Evolutionary conservation across 1,139 yeast genomes (phyloP), one percentile per base, ranked within the genome.

Genomic region (Nadsonia commutata): DNA sequence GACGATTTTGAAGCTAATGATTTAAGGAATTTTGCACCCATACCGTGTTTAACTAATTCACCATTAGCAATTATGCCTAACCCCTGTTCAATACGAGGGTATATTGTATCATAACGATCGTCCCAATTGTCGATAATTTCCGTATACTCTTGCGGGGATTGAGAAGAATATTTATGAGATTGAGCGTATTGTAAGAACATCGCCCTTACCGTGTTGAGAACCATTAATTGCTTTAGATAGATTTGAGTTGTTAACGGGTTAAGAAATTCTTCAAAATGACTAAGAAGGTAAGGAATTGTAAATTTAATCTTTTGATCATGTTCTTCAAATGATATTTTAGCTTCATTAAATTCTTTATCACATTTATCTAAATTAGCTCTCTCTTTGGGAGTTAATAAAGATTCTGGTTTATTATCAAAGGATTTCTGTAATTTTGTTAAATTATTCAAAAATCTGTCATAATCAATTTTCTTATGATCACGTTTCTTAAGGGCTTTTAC

Each of bases 221-320:
- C 50, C 23, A 51, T 46, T 36, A 56, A 48, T 44, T 61, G 57
- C 4, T 58, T 53, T 43, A 57, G 47, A 39, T 56, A 60, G 31
- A 63, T 45, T 37, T 53, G 52, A 19, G 64, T 45, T 1, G 65
- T 53, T 40, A 63, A 50, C 4, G 60, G 72, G 42, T 61, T 59
- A 16, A 75, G 59, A 49, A 74, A 74, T 54, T 76, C 80, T 31
- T 75, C 75, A 45, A 75, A 56, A 37, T 67, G 62, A 6, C 64
- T 56, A 42, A 72, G 56, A 3, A 70, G 60, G 46, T 68, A 71
- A 2, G 81, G 81, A 19, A 75, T 59, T 2, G 64, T 52, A 4
- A 64, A 50, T 47, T 65, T 63, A 23, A 69, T 56, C 48, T 67
- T 68, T 20, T 63, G 65, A 51, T 71, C 74, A 17, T 70, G 58